Conservation (phyloP, 176 grass and related monocot species). For the Coix lacrymajobi region DNA sequence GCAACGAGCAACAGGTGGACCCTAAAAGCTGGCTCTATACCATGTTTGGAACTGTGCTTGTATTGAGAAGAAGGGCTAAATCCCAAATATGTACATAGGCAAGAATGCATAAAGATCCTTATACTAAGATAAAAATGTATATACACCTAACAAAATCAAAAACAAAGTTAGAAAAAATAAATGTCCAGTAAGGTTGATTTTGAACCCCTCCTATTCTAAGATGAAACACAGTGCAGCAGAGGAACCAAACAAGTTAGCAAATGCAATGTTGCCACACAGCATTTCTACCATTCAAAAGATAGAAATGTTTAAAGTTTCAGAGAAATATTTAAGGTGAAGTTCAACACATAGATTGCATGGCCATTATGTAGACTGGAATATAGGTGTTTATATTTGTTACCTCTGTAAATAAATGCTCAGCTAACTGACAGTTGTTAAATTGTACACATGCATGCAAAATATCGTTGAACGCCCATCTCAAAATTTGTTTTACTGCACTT, state of each 20-base stretch:
- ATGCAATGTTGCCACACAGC: neutral
- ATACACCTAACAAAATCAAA: neutral
- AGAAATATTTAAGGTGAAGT: constrained; percentile 3
- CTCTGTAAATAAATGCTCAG: constrained; percentile 80
- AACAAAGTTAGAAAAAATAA: neutral
- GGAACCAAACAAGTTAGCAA: neutral
- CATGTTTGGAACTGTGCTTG: neutral
- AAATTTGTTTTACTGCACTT: constrained; percentile 31
- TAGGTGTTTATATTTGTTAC: constrained; percentile 31
- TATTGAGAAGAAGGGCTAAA: neutral
- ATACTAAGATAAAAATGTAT: neutral
- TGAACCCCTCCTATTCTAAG: neutral
- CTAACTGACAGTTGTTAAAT: constrained; percentile 41
- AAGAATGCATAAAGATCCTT: neutral
- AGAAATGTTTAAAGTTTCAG: neutral
- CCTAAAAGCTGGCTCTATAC: neutral
- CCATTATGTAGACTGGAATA: neutral
- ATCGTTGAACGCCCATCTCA: constrained; percentile 88
- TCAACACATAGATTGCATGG: constrained; percentile 10
- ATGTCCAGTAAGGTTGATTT: neutral
- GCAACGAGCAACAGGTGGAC: neutral
- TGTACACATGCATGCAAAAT: constrained; percentile 56
- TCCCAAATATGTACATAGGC: neutral
- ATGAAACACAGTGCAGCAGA: neutral
- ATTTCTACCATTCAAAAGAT: constrained; percentile 25